A percentile compares a stretch with the other conserved stretches of the same genome.
These are phyloP conservation scores for Aspergillus conjunctus DNA, from an alignment of 495 filamentous ascomycete species.

Conservation along the genomic window DNA sequence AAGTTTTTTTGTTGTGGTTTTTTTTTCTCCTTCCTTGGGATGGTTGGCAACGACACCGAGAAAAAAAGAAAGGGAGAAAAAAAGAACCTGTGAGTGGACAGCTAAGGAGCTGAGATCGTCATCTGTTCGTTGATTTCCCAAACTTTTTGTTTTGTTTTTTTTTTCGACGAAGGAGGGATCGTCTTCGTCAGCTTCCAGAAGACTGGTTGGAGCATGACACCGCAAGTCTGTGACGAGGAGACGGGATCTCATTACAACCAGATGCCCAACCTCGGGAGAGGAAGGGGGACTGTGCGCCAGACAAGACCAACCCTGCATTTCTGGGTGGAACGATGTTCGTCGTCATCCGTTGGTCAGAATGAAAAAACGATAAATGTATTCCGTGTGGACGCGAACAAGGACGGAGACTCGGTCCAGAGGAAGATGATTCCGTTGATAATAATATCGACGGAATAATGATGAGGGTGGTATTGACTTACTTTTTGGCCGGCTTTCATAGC, in stretches of 20 bases:
- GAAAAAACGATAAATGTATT: background rate
- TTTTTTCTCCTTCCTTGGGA: too few species aligned
- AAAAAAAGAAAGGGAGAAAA: background rate
- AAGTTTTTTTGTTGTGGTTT: too few species aligned
- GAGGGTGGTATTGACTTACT: too few species aligned
- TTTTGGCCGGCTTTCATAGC: too few species aligned
- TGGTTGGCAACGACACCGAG: background rate
- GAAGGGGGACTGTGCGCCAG: slow-evolving; percentile 26
- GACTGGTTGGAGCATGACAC: slow-evolving; percentile 19
- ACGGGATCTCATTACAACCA: slow-evolving; percentile 22
- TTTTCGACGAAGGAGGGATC: background rate
- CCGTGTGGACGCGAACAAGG: too few species aligned
- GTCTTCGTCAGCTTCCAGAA: slow-evolving; percentile 25
- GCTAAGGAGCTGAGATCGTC: background rate
- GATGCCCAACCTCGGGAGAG: slow-evolving; percentile 20
- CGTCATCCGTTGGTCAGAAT: slow-evolving; percentile 4
- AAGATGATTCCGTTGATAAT: too few species aligned
- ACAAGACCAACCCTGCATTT: slow-evolving; percentile 20
- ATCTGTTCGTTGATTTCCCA: slow-evolving; percentile 2
- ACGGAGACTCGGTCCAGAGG: too few species aligned
- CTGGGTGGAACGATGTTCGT: slow-evolving; percentile 9
- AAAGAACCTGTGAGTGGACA: background rate
- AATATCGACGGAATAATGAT: too few species aligned
- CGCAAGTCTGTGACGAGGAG: slow-evolving; percentile 29
- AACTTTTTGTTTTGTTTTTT: background rate